A percentile compares a stretch with the other conserved stretches of the same genome.
phyloP scores from a whole-genome alignment of 1,139 yeast species.

The Sugiyamaella paludigena region DNA sequence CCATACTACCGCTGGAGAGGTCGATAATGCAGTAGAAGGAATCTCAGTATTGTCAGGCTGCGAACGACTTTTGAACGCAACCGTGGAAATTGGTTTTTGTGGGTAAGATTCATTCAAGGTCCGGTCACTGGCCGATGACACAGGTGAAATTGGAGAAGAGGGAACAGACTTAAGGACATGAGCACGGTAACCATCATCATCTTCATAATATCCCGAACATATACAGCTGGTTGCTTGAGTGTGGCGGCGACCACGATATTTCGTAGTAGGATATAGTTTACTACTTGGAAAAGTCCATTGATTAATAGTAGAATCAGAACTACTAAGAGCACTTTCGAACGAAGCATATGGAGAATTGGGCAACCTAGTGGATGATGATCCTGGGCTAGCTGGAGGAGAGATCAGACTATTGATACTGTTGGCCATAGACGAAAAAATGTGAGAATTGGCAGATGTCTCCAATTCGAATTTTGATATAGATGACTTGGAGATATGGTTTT shows the following conservation, averaged over 20 bases:
- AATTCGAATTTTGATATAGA: background rate
- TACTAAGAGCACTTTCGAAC: no score
- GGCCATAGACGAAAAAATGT: background rate
- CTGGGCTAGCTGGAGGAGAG: background rate
- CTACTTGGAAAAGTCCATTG: background rate
- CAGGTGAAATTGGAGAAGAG: no score
- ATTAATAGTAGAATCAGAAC: background rate
- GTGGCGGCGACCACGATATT: background rate
- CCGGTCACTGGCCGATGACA: no score
- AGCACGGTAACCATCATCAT: background rate
- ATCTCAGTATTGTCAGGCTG: background rate
- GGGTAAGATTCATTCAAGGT: no score
- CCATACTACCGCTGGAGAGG: conserved; percentile 4
- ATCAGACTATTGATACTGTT: background rate
- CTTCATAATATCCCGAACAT: background rate
- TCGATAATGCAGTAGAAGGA: background rate
- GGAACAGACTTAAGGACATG: no score
- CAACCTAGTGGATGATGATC: background rate
- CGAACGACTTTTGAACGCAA: no score
- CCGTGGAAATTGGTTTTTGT: no score
- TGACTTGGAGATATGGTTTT: background rate
- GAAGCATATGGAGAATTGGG: no score
- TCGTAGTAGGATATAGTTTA: background rate
- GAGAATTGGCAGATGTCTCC: background rate
- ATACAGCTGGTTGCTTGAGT: background rate